Evolutionary conservation across 169 alveolate species (phyloP), one percentile per base, ranked within the genome.

Genomic region (Plasmodium vivax): DNA sequence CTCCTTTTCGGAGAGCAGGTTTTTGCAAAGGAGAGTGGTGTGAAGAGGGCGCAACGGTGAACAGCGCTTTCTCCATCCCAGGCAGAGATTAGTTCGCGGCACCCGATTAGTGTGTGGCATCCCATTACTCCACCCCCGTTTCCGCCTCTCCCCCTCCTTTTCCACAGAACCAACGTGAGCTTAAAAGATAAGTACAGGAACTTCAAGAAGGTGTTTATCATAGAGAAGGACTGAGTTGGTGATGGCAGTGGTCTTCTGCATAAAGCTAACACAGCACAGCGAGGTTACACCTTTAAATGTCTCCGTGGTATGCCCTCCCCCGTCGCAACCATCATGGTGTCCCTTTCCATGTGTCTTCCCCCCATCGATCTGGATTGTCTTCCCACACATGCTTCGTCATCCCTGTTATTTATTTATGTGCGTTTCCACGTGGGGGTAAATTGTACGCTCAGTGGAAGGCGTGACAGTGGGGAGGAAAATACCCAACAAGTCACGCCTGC

Each of bases 141-240:
- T 6, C 58, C 7, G 14, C 34, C 3, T 23, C 74, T n/a, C 38
- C 41, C n/a, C 43, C 43, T 23, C 1, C 71, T 36, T 45, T 43
- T 0, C 34, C 19, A 38, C 14, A 87, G 93, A 58, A 87, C 87
- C 0, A 87, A 71, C 32, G 71, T 56, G 41, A 87, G 93, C 45
- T 58, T 87, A 38, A 87, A 77, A 34, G 93, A 87, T 43, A 87
- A 87, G 34, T 77, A 51, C 45, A 75, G 82, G 54, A 87, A 75
- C 23, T 75, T 87, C 72, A 87, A 85, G 56, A 85, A 87, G 43
- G 93, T 87, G 16, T 77, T 75, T 56, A 75, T 87, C 30, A 51
- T 87, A 38, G 85, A 87, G 47, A 87, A 77, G 51, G 82, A 58
- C 5, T 87, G 81, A 77, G 14, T 68, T 8, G 38, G 43, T 68